Conservation (phyloP, 108 stramenopile species). For the Craspedostauros australis region DNA sequence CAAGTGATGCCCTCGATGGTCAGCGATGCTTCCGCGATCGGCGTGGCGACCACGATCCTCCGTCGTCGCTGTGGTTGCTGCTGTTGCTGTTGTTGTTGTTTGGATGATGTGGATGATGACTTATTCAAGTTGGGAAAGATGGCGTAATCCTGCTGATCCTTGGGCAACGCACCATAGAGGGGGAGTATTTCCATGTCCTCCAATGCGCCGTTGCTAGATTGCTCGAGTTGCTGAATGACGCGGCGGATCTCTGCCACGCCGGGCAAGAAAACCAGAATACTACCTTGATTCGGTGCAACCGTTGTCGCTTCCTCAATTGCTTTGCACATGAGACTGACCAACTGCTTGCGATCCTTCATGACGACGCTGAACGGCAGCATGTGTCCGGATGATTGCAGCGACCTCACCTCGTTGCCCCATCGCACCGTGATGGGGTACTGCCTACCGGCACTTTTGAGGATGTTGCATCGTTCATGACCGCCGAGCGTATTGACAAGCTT, state of each 20-base stretch:
- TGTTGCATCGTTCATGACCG: constrained; percentile 29
- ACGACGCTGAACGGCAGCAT: constrained; percentile 16
- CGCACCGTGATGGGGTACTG: constrained; percentile 47
- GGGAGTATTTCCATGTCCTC: constrained; percentile 43
- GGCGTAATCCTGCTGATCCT: constrained; percentile 59
- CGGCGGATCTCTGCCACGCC: constrained; percentile 75
- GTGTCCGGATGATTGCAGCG: constrained; percentile 35
- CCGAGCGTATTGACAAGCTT: constrained; percentile 39
- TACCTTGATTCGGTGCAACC: constrained; percentile 49
- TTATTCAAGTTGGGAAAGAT: constrained; percentile 18
- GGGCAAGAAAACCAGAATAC: constrained; percentile 78
- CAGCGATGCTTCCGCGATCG: constrained; percentile 82
- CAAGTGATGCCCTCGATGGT: constrained; percentile 75
- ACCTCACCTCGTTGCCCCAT: constrained; percentile 30
- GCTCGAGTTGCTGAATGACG: constrained; percentile 45
- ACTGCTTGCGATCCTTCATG: constrained; percentile 9
- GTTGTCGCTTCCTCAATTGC: constrained; percentile 25
- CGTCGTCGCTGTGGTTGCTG: constrained; percentile 20
- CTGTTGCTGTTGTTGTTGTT: background rate
- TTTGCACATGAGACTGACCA: constrained; percentile 22
- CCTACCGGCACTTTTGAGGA: constrained; percentile 43
- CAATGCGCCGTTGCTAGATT: constrained; percentile 12
- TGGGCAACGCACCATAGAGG: constrained; percentile 62
- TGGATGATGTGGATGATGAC: too few species aligned
- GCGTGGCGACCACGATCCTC: constrained; percentile 72